phyloP scores from a whole-genome alignment of 306 rosid genomes.

The Malus sylvestris region DNA sequence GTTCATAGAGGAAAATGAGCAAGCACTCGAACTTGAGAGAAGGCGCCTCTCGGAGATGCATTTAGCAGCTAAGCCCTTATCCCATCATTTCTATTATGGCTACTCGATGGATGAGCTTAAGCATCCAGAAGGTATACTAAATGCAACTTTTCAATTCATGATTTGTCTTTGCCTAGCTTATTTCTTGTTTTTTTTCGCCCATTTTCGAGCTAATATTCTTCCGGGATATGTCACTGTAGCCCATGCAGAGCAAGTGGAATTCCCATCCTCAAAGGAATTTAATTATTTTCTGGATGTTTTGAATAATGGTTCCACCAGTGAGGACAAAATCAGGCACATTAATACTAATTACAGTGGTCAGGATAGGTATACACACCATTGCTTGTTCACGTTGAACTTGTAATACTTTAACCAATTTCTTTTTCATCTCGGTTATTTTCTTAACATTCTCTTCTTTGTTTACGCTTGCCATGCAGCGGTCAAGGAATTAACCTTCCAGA shows the following conservation, averaged over 20 bases:
- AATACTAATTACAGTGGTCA: slow-evolving; percentile 20
- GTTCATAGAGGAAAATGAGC: slow-evolving; percentile 27
- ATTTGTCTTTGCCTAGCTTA: neutral
- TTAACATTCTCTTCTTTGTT: neutral
- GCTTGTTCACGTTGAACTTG: neutral
- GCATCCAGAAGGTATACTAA: slow-evolving; percentile 24
- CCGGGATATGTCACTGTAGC: neutral
- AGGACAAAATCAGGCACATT: slow-evolving; percentile 14
- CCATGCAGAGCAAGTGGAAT: slow-evolving; percentile 20
- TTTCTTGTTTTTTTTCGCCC: neutral
- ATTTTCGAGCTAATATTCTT: neutral
- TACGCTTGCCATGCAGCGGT: slow-evolving; percentile 4
- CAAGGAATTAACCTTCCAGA: slow-evolving; percentile 42
- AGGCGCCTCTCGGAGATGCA: slow-evolving; percentile 16
- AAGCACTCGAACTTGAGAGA: slow-evolving; percentile 28
- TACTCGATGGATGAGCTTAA: slow-evolving; percentile 20
- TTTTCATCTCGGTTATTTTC: neutral
- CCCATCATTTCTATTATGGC: slow-evolving; percentile 20
- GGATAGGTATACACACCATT: slow-evolving; percentile 20
- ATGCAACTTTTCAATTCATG: neutral
- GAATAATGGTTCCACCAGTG: slow-evolving; percentile 29
- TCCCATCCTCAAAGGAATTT: slow-evolving; percentile 21
- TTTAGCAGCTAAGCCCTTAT: slow-evolving; percentile 11
- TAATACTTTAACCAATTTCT: neutral
- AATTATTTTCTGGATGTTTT: slow-evolving; percentile 22